Evolutionary conservation across 1,284 basidiomycete species (phyloP).

Genomic region (Papiliotrema laurentii): DNA sequence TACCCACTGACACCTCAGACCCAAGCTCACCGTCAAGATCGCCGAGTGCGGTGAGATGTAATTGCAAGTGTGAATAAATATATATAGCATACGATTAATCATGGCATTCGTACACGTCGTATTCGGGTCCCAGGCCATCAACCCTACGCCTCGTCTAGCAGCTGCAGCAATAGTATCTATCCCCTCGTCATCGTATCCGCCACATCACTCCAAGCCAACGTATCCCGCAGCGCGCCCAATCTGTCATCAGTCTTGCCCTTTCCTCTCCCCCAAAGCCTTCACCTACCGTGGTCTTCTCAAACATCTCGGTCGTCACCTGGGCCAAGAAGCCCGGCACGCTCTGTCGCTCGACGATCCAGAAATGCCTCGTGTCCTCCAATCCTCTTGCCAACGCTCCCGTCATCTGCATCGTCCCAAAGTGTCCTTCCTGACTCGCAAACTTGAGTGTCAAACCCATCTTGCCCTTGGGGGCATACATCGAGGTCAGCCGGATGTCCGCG

Average conservation of each 20-base stretch:
- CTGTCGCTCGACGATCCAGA: conserved; percentile 53
- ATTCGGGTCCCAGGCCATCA: not conserved
- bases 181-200: not conserved
- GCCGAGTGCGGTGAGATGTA: conserved; percentile 55
- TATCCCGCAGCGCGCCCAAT: conserved; percentile 43
- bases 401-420: conserved; percentile 53
- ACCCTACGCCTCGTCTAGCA: not conserved
- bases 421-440: conserved; percentile 48
- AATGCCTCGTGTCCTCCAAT: conserved; percentile 50
- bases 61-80: not conserved
- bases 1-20: conserved; percentile 37
- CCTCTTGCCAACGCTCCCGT: conserved; percentile 46
- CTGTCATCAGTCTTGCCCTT: conserved; percentile 10
- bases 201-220: conserved; percentile 35
- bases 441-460: conserved; percentile 51
- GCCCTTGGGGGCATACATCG: conserved; percentile 54
- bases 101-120: not conserved
- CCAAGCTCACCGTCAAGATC: conserved; percentile 21
- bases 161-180: not conserved
- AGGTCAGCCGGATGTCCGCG: conserved; percentile 53
- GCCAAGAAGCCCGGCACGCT: conserved; percentile 54
- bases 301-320: conserved; percentile 52
- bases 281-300: conserved; percentile 49
- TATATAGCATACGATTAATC: not conserved
- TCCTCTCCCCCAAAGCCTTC: not conserved